Evolutionary conservation across 352 stramenopile genomes (phyloP).

Genomic region (Pythium brachiatum): DNA sequence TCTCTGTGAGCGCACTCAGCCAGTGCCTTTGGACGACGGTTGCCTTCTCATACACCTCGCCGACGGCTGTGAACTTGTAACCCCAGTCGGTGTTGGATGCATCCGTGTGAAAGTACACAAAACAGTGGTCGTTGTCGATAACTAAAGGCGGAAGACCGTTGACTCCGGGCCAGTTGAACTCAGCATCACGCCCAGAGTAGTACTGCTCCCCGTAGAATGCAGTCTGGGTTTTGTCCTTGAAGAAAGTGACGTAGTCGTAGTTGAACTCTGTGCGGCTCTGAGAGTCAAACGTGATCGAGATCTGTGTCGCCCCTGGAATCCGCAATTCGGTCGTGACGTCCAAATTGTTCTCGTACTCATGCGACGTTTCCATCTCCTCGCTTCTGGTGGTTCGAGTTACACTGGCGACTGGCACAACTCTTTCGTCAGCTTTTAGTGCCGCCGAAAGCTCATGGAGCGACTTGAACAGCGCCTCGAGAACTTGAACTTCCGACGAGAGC

Average conservation of each 20-base stretch:
- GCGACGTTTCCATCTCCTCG: slow-evolving; percentile 72
- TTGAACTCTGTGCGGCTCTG: slow-evolving; percentile 76
- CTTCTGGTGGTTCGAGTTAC: slow-evolving; percentile 42
- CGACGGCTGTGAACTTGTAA: slow-evolving; percentile 70
- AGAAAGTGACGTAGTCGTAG: slow-evolving; percentile 91
- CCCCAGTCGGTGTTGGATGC: slow-evolving; percentile 83
- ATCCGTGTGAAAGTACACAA: slow-evolving; percentile 84
- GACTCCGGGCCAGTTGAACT: slow-evolving; percentile 82
- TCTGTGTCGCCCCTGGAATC: slow-evolving; percentile 67
- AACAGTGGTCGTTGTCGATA: slow-evolving; percentile 78
- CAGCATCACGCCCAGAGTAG: slow-evolving; percentile 73
- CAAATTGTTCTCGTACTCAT: slow-evolving; percentile 82
- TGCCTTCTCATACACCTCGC: slow-evolving; percentile 63
- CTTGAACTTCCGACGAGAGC: slow-evolving; percentile 20
- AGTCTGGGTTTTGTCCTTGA: slow-evolving; percentile 54
- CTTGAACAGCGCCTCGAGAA: slow-evolving; percentile 35
- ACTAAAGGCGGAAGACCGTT: slow-evolving; percentile 56
- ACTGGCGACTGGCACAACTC: slow-evolving; percentile 36
- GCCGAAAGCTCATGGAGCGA: slow-evolving; percentile 33
- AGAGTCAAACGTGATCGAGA: slow-evolving; percentile 83
- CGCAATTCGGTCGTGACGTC: slow-evolving; percentile 65
- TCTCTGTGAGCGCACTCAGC: slow-evolving; percentile 53
- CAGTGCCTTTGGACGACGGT: slow-evolving; percentile 57
- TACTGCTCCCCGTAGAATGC: slow-evolving; percentile 64
- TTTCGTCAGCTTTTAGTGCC: slow-evolving; percentile 30